Base-by-base conservation (phyloP, 371 early-diverging fungal species). In the Blakeslea trispora region DNA sequence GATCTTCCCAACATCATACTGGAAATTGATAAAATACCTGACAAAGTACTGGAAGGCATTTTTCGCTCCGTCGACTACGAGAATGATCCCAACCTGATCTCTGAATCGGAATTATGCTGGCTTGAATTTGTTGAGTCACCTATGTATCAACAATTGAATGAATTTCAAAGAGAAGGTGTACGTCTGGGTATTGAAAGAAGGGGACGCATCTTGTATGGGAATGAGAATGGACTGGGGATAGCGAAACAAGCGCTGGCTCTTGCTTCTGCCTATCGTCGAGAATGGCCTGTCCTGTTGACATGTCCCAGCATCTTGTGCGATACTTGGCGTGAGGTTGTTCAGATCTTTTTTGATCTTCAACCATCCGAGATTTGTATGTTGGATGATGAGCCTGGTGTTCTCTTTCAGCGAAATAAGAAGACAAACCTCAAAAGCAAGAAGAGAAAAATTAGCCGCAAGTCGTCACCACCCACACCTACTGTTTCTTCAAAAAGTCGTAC, bases 141-240 rank as follows among this genome's bases (percentile, higher is more conserved):
- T 3, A 34, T 77, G 9, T 65, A 63, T 55, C 37, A 45, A 2
- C 46, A 43, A 6, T 59, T 87, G 28, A 63, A 72, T 18, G 46
- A 54, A 0, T 82, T 75, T 58, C 89, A 89, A 58, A 63, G 59
- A 24, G 74, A 81, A 46, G 84, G 77, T 6, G 83, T 91, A 0
- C 45, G 39, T 11, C 50, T 68, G 59, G 84, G 77, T 5, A 24
- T 85, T 3, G 55, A 57, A 15, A 58, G 66, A 24, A 50, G 64
- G 4, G 88, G 86, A 1, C 59, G 86, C 24, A 55, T 89, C 15
- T 59, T 99, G 47, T 69, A 99, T 59, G 97, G 97, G 0, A 99
- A 99, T 70, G 98, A 99, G 72, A 97, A 97, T 96, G 96, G 96
- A 13, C 69, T 97, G 8, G 96, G 95, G n/a, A 92, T 93, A 71